phyloP scores from a whole-genome alignment of 345 rosid species.

The rapeseed (Brassica napus) region DNA sequence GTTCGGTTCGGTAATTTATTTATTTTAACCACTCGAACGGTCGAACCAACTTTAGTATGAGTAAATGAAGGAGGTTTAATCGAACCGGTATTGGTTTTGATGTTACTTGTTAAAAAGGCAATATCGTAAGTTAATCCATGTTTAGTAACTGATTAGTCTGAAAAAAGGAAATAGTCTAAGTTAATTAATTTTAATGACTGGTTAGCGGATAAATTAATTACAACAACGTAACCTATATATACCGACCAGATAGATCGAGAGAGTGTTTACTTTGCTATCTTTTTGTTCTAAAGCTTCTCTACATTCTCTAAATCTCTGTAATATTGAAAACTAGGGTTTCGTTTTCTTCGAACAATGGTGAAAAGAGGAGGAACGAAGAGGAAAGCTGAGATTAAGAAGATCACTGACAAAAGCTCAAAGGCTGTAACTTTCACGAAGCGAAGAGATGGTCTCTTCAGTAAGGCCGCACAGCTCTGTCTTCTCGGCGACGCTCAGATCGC shows the following conservation, averaged over 20 bases:
- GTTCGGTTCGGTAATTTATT: too few relatives aligned
- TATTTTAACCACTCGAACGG: too few relatives aligned
- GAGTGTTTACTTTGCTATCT: not conserved
- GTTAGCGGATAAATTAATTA: not conserved
- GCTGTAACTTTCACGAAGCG: slow-evolving; percentile 2
- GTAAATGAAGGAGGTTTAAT: not conserved
- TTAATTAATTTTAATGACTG: not conserved
- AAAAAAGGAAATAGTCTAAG: not conserved
- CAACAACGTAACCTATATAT: not conserved
- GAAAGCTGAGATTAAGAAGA: not conserved
- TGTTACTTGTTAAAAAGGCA: not conserved
- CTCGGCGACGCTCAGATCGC: slow-evolving; percentile 1
- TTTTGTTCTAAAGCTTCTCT: not conserved
- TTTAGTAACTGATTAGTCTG: not conserved
- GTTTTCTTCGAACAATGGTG: not conserved
- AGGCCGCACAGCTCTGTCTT: slow-evolving; percentile 18
- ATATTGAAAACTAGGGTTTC: not conserved
- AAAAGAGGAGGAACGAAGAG: slow-evolving; percentile 14
- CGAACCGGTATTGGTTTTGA: not conserved
- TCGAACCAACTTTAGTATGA: not conserved
- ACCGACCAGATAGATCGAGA: not conserved
- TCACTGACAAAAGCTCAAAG: not conserved
- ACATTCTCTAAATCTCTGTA: not conserved
- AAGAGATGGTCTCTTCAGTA: slow-evolving; percentile 1
- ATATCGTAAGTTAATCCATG: not conserved